Evolutionary conservation across 768 basidiomycete species (phyloP).

Genomic region (Trametes sanguinea): DNA sequence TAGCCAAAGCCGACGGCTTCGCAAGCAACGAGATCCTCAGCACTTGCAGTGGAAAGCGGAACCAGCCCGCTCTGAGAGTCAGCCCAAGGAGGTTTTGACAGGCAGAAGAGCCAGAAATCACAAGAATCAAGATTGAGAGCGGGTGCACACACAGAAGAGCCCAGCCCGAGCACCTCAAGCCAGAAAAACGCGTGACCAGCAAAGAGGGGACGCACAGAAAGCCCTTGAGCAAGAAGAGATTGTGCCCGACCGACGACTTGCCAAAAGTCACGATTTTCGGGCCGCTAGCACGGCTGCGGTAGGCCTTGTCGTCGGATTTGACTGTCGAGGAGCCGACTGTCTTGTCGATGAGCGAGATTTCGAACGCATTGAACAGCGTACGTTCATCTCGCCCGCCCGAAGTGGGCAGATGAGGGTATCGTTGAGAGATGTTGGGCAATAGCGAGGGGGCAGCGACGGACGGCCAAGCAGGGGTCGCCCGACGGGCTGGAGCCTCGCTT

Average conservation of each 20-base stretch:
- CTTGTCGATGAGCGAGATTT: constrained; percentile 3
- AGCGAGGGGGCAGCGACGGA: not conserved
- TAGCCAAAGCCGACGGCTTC: not conserved
- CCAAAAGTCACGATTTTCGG: not conserved
- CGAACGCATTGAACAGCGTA: not conserved
- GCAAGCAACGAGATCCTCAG: not conserved
- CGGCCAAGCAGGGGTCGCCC: too few relatives aligned
- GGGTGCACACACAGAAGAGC: not conserved
- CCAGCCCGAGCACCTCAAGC: not conserved
- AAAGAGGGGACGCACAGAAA: not conserved
- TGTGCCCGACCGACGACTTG: not conserved
- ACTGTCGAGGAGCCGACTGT: not conserved
- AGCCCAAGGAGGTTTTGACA: not conserved
- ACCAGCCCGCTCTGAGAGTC: too few relatives aligned
- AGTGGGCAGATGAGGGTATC: constrained; percentile 7
- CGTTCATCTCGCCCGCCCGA: not conserved
- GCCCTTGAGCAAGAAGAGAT: constrained; percentile 3
- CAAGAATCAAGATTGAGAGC: not conserved
- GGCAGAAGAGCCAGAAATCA: not conserved
- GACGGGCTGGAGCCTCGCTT: not conserved
- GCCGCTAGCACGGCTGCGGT: not conserved
- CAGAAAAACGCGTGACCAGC: not conserved
- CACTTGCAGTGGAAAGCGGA: too few relatives aligned
- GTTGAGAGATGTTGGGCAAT: not conserved
- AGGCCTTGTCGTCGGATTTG: not conserved